Base-by-base conservation (phyloP, 306 rosid species). In the Sesbania bispinosa region DNA sequence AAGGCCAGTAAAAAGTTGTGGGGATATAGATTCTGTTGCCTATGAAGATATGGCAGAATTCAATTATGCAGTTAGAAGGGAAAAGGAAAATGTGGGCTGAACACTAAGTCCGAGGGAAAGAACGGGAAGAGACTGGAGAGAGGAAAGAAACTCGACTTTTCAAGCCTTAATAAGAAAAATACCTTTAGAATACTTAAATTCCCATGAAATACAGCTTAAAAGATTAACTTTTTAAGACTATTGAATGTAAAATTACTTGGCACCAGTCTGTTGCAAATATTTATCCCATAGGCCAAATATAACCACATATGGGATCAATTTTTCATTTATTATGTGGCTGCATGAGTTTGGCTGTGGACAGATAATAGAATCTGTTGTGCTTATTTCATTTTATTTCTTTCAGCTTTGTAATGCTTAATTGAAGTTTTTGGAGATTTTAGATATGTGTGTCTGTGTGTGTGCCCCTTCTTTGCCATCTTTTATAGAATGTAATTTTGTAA, bases 281-380 rank as follows among this genome's bases (percentile, higher is more conserved):
- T 6, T 50, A 52, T 68, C 26, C 23, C 69, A 57, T 10, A 38
- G 21, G 20, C 42, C 18, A 58, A 5, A 58, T 67, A 29, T 50
- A 30, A 61, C 60, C 23, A 50, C 7, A 47, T 20, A 60, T 47
- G 51, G 60, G n/a, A 27, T 60, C 39, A 32, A 26, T 1, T 73
- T 55, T 62, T 48, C 48, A 7, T 61, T 47, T 61, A 47, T 29
- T 46, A 45, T 11, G 32, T 60, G 23, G 48, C 10, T 59, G 41
- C 55, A 9, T 46, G 69, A 58, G 33, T 58, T n/a, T 43, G n/a
- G 35, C 20, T 46, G 30, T 43, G 20, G 75, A 50, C 26, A 62
- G 38, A 67, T 61, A 52, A 29, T 36, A 75, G 24, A 55, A 75
- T 33, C 15, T 7, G 48, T 30, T 73, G 62, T 24, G 53, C 11